Evolutionary conservation across 768 basidiomycete genomes (phyloP), one percentile per base, ranked within the genome.

Genomic region (Cystobasidium ongulense): DNA sequence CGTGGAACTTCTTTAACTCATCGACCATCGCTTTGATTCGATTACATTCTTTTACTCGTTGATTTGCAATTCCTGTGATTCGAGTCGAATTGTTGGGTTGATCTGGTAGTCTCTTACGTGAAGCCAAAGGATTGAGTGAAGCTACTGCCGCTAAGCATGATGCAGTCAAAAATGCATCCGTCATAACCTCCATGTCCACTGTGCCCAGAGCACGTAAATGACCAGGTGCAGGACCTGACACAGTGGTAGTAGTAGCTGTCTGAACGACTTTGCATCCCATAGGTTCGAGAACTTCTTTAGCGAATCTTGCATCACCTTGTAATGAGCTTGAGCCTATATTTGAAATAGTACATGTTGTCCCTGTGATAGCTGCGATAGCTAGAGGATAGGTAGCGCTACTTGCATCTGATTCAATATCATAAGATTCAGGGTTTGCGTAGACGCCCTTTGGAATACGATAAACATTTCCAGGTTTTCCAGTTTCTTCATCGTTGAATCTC

Each of bases 111-210:
- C 72, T 27, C 10, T 61, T 25, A 17, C 66, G 15, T 1, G 75
- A 63, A 0, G 80, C 72, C 0, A 87, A 83, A 0, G 84, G 81
- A 10, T 83, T 80, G 1, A 75, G 72, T 15, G 80, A 81, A 0
- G 88, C 88, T 25, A 96, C 90, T 70, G 96, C 95, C 65, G 92
- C 94, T 23, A 99, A 83, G 8, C 89, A 93, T 13, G 88, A 90
- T 10, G 96, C 95, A 1, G 94, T 97, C 83, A 98, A 85, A 84
- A 99, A 99, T 25, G 95, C 96, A 80, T 99, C 96, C 7, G 96
- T 99, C 96, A 99, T 98, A n/a, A 89, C 88, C 81, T 96, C 92
- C 96, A 98, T 98, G 80, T 98, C 92, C 25, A 97, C 87, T 77
- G 88, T 86, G 64, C 90, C 90, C 63, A 96, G 85, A 1, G 90